phyloP scores from a whole-genome alignment of 2,329 filamentous ascomycete genomes.

The Trichoderma citrinoviride region DNA sequence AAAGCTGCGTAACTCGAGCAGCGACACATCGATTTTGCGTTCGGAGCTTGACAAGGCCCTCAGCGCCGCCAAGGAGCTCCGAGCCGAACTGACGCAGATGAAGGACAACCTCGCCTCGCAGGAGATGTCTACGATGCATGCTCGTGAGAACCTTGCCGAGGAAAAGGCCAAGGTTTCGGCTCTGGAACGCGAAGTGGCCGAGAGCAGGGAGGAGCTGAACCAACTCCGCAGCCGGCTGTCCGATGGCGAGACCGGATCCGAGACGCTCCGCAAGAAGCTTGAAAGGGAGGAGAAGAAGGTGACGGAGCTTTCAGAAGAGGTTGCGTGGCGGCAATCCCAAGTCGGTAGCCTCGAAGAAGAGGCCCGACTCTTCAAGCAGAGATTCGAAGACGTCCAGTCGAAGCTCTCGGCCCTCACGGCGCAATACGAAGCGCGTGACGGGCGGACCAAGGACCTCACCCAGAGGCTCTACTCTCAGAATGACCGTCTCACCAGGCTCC shows the following conservation, averaged over 20 bases:
- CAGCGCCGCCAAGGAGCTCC: slow-evolving; percentile 52
- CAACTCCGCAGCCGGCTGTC: slow-evolving; percentile 69
- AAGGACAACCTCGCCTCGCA: slow-evolving; percentile 52
- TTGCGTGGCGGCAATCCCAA: slow-evolving; percentile 73
- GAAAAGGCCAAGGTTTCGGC: slow-evolving; percentile 54
- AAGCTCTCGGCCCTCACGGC: slow-evolving; percentile 50
- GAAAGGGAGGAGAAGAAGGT: slow-evolving; percentile 73
- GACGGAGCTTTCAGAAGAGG: slow-evolving; percentile 63
- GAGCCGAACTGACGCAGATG: slow-evolving; percentile 54
- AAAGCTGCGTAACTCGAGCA: slow-evolving; percentile 59
- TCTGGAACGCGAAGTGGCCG: slow-evolving; percentile 56
- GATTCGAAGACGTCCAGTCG: slow-evolving; percentile 53
- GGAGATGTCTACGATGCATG: slow-evolving; percentile 50
- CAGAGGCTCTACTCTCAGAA: slow-evolving; percentile 80
- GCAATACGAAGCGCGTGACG: slow-evolving; percentile 67
- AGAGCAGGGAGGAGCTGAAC: slow-evolving; percentile 67
- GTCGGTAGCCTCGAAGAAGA: slow-evolving; percentile 75
- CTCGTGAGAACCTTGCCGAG: slow-evolving; percentile 53
- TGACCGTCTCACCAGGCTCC: slow-evolving; percentile 74
- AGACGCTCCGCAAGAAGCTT: slow-evolving; percentile 70
- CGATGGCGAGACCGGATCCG: slow-evolving; percentile 80
- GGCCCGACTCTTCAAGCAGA: slow-evolving; percentile 65
- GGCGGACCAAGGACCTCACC: slow-evolving; percentile 77
- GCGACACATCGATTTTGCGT: slow-evolving; percentile 57
- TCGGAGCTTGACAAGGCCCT: slow-evolving; percentile 63